Evolutionary conservation across 768 basidiomycete genomes (phyloP).

Genomic region (Suillus placidus): DNA sequence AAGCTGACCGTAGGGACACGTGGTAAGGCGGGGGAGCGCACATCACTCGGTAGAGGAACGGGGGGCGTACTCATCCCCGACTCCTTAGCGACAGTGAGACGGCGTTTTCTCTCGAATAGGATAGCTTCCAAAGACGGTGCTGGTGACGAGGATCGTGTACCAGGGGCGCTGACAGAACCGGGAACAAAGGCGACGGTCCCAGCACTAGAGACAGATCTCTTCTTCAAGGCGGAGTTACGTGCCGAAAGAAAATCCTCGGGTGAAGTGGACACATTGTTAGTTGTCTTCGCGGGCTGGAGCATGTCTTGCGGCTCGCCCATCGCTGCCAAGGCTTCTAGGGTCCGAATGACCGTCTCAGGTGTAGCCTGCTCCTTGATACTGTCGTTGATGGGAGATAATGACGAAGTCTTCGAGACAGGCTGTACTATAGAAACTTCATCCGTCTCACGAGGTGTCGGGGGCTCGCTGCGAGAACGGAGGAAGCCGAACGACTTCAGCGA

Average conservation of each 20-base stretch:
- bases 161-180: slow-evolving; percentile 15
- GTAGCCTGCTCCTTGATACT: not conserved
- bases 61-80: slow-evolving; percentile 16
- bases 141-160: slow-evolving; percentile 47
- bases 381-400: not conserved
- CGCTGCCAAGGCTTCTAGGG: not conserved
- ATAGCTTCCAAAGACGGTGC: slow-evolving; percentile 67
- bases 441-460: slow-evolving; percentile 51
- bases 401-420: not conserved
- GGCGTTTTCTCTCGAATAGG: slow-evolving; percentile 65
- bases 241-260: slow-evolving; percentile 1
- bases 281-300: not conserved
- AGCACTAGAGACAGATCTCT: slow-evolving; percentile 19
- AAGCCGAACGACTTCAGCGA: slow-evolving; percentile 53
- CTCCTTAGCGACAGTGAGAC: slow-evolving; percentile 36
- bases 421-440: slow-evolving; percentile 7
- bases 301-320: slow-evolving; percentile 12
- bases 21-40: slow-evolving; percentile 7
- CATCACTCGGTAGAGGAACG: slow-evolving; percentile 15
- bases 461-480: slow-evolving; percentile 59
- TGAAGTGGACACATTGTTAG: slow-evolving; percentile 8
- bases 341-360: not conserved
- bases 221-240: slow-evolving; percentile 17
- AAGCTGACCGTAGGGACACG: slow-evolving; percentile 21
- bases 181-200: slow-evolving; percentile 17